These are phyloP conservation scores for Melaleuca alternifolia DNA, from an alignment of 345 rosid species.

Conservation along the genomic window DNA sequence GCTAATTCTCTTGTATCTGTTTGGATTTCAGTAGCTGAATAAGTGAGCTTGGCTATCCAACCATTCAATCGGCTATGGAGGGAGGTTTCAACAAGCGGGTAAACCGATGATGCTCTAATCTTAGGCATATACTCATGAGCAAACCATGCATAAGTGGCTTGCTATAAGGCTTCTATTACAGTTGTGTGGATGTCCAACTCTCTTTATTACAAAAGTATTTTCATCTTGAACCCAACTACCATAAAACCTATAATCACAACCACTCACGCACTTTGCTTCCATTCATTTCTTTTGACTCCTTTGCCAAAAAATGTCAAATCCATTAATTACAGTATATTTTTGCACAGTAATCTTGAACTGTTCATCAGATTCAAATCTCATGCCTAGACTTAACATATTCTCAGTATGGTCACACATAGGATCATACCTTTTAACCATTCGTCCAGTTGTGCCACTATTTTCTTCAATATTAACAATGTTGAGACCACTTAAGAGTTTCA, in stretches of 20 bases:
- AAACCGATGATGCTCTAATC: no score
- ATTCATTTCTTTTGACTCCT: neutral
- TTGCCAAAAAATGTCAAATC: no score
- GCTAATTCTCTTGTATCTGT: neutral
- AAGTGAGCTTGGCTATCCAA: neutral
- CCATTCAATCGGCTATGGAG: no score
- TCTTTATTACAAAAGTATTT: neutral
- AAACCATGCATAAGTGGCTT: no score
- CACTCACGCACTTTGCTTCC: neutral
- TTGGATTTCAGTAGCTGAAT: neutral
- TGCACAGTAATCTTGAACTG: neutral
- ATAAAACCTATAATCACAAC: neutral
- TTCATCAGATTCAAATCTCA: neutral
- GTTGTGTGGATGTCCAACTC: neutral
- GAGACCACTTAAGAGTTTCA: no score
- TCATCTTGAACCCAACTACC: neutral
- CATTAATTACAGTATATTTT: no score
- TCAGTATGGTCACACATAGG: no score
- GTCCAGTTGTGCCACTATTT: no score
- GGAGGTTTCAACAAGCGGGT: no score
- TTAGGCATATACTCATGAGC: no score
- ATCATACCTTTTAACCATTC: no score
- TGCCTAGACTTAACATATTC: accelerated
- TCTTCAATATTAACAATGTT: no score
- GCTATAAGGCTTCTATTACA: neutral